Evolutionary conservation across 192 early-diverging fungal genomes (phyloP).

Genomic region (Coemansia sp.): DNA sequence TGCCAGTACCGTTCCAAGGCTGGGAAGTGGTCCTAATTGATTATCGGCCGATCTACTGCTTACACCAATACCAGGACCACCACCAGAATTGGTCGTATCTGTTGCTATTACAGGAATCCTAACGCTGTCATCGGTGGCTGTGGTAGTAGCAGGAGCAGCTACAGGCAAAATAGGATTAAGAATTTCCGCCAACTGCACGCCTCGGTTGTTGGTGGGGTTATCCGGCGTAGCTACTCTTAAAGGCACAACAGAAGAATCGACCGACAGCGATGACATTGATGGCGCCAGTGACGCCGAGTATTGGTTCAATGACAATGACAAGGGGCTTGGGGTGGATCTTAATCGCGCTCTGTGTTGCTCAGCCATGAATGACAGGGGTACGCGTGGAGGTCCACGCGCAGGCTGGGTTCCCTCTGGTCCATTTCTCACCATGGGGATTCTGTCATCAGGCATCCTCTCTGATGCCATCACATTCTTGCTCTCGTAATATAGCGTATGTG

Average conservation of each 20-base stretch:
- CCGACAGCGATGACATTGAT: constrained; percentile 34
- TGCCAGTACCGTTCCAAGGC: constrained; percentile 38
- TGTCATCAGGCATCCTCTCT: constrained; percentile 3
- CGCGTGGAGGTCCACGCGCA: constrained; percentile 16
- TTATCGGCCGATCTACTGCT: neutral
- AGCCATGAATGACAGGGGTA: constrained; percentile 21
- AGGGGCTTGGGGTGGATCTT: constrained; percentile 34
- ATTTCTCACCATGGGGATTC: neutral
- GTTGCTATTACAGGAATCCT: no score
- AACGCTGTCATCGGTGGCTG: neutral
- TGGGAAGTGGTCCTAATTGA: constrained; percentile 41
- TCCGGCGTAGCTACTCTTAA: constrained; percentile 4
- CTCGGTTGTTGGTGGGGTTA: constrained; percentile 15
- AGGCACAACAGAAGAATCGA: constrained; percentile 12
- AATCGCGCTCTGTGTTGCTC: constrained; percentile 11
- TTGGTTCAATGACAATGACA: constrained; percentile 12
- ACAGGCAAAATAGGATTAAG: constrained; percentile 33
- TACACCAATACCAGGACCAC: no score
- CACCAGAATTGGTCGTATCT: no score
- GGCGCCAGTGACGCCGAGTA: constrained; percentile 31
- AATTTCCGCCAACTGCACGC: constrained; percentile 32
- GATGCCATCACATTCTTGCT: neutral
- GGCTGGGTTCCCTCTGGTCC: constrained; percentile 7
- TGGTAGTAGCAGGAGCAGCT: neutral
- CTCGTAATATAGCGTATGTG: constrained; percentile 15